Evolutionary conservation across 768 basidiomycete species (phyloP).

Genomic region (Kwoniella sp.): DNA sequence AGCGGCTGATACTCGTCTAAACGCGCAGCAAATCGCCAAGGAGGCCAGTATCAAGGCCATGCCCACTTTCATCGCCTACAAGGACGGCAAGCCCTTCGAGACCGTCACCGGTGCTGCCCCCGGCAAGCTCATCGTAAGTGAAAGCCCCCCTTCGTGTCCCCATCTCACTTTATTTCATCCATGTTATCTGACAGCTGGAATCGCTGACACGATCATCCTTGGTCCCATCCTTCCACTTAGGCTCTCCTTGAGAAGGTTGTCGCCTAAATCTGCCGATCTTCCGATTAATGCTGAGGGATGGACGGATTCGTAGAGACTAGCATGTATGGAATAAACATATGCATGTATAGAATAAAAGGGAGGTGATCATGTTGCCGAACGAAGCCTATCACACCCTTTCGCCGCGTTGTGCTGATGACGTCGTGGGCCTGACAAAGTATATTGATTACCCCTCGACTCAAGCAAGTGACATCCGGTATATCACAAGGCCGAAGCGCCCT

Average conservation of each 20-base stretch:
- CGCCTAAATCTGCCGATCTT: slow-evolving; percentile 13
- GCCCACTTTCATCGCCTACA: slow-evolving; percentile 58
- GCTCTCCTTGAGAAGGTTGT: slow-evolving; percentile 31
- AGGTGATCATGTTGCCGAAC: no score
- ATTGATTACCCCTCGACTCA: no score
- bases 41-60: slow-evolving; percentile 55
- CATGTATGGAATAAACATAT: slow-evolving; percentile 4
- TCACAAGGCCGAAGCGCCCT: no score
- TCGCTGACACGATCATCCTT: background rate
- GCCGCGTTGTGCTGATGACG: no score
- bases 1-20: background rate
- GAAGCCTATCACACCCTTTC: no score
- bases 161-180: background rate
- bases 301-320: background rate
- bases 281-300: background rate
- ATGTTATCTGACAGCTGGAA: background rate
- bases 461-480: no score
- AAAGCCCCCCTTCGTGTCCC: background rate
- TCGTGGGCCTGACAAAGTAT: no score
- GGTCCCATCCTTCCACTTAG: background rate
- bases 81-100: slow-evolving; percentile 54
- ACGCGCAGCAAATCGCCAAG: slow-evolving; percentile 50
- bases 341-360: background rate
- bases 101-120: slow-evolving; percentile 55
- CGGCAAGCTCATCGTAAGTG: slow-evolving; percentile 51